These are phyloP conservation scores for Xanthoconium purpureum DNA, from an alignment of 768 basidiomycete genomes.

Conservation along the genomic window DNA sequence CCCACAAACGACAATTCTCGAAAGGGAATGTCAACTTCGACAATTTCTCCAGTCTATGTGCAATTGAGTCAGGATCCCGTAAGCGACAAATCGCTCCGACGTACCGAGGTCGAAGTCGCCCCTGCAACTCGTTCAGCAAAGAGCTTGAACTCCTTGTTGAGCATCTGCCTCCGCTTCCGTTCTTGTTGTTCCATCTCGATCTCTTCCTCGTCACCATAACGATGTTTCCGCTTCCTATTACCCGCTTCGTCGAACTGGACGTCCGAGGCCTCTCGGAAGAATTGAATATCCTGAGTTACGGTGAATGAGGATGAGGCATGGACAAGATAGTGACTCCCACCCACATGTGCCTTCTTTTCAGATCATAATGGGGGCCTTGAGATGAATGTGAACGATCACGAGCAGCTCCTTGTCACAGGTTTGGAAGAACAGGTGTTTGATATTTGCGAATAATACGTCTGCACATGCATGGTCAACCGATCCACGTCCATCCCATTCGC, in stretches of 20 bases:
- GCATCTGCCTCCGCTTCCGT: constrained; percentile 77
- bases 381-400: constrained; percentile 89
- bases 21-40: constrained; percentile 97
- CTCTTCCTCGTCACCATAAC: constrained; percentile 98
- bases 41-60: constrained; percentile 66
- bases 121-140: constrained; percentile 93
- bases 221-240: constrained; percentile 94
- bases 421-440: constrained; percentile 99
- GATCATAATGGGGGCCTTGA: constrained; percentile 96
- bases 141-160: constrained; percentile 92
- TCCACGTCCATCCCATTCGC: neutral
- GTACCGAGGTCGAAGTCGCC: constrained; percentile 71
- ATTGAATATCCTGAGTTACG: constrained; percentile 81
- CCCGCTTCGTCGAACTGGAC: constrained; percentile 99
- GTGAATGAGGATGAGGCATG: neutral
- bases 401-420: constrained; percentile 95
- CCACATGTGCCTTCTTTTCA: constrained; percentile 93
- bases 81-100: constrained; percentile 23
- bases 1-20: constrained; percentile 95
- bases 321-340: constrained; percentile 15
- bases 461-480: constrained; percentile 3
- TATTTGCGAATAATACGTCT: constrained; percentile 95
- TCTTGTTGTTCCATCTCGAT: constrained; percentile 97
- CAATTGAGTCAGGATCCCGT: neutral
- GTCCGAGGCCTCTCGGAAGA: constrained; percentile 45